Percentiles rank a stretch among this genome's conserved stretches.
Conservation (phyloP, 768 basidiomycete species). For the Lactifluus rugatus region DNA sequence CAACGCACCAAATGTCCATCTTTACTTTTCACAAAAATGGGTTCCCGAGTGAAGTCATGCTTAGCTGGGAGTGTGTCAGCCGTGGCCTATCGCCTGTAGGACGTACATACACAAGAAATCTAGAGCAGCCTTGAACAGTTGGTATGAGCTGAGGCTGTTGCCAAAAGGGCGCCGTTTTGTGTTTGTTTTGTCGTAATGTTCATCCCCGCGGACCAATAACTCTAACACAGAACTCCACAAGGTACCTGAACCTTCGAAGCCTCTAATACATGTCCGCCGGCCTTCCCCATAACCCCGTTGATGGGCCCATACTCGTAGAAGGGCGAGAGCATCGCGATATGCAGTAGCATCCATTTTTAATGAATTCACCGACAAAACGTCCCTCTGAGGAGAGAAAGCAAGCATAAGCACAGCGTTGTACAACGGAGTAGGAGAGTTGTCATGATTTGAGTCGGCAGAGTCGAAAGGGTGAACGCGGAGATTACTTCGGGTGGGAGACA, state of each 20-base stretch:
- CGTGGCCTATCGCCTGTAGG: background rate
- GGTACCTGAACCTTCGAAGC: constrained; percentile 57
- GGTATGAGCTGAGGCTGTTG: constrained; percentile 80
- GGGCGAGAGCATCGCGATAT: constrained; percentile 62
- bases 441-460: constrained; percentile 21
- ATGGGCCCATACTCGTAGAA: constrained; percentile 85
- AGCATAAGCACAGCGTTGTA: constrained; percentile 73
- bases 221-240: constrained; percentile 63
- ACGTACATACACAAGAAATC: constrained; percentile 67
- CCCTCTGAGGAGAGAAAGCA: constrained; percentile 36
- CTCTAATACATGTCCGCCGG: constrained; percentile 45
- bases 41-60: constrained; percentile 50
- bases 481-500: constrained; percentile 72
- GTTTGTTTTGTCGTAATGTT: constrained; percentile 26
- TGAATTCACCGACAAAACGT: constrained; percentile 37
- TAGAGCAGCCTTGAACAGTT: constrained; percentile 75
- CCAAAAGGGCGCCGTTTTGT: constrained; percentile 52
- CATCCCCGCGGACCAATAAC: constrained; percentile 59
- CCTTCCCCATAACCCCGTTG: constrained; percentile 71
- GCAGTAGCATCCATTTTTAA: constrained; percentile 42
- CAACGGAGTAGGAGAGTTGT: constrained; percentile 50
- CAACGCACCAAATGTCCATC: constrained; percentile 45
- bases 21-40: constrained; percentile 48
- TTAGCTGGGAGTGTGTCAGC: constrained; percentile 38
- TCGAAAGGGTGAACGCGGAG: constrained; percentile 34